phyloP scores from a whole-genome alignment of 2,329 filamentous ascomycete genomes.

The Alternaria dauci region DNA sequence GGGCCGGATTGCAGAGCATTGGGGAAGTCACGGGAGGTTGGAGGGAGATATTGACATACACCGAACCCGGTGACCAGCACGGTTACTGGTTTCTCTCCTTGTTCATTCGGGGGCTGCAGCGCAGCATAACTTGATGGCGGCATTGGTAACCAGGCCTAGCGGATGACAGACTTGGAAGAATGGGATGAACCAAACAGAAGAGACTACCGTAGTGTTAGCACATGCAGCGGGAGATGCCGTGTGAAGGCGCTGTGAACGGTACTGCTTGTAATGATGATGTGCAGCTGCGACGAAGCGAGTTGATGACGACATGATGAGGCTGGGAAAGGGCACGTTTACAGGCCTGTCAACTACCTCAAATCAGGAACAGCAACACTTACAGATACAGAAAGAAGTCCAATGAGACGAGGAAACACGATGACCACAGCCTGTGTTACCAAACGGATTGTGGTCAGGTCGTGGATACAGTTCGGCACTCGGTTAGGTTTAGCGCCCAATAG shows the following conservation, averaged over 20 bases:
- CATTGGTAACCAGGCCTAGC: slow-evolving; percentile 22
- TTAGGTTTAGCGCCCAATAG: slow-evolving; percentile 7
- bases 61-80: slow-evolving; percentile 51
- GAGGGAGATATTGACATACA: slow-evolving; percentile 26
- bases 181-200: background rate
- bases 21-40: background rate
- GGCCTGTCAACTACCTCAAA: background rate
- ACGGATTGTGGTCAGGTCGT: slow-evolving; percentile 1
- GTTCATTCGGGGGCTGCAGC: slow-evolving; percentile 39
- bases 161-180: background rate
- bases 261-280: background rate
- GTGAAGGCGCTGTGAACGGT: background rate
- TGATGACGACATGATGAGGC: slow-evolving; percentile 2
- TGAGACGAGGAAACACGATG: background rate
- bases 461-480: slow-evolving; percentile 2
- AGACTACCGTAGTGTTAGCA: slow-evolving; percentile 6
- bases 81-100: slow-evolving; percentile 44
- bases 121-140: slow-evolving; percentile 31
- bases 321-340: background rate
- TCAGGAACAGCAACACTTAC: background rate
- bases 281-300: background rate
- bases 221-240: background rate
- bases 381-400: background rate
- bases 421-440: background rate
- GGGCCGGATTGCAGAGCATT: background rate